These are phyloP conservation scores for Wickerhamomyces mucosus DNA, from an alignment of 805 yeast genomes.

Conservation along the genomic window DNA sequence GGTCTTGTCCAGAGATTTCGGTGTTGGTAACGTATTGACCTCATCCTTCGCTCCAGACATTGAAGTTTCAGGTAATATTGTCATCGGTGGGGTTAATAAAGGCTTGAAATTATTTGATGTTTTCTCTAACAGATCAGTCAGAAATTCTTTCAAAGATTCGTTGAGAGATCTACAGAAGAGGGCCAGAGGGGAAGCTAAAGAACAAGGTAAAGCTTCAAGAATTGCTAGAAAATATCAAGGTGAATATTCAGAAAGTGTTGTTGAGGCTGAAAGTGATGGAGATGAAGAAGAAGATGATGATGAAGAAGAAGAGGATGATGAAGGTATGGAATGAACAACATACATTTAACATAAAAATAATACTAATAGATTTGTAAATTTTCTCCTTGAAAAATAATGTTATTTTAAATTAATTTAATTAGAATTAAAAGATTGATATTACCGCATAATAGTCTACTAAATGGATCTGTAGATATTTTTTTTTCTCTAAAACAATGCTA, in stretches of 20 bases:
- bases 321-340: neutral
- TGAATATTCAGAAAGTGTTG: slow-evolving; percentile 41
- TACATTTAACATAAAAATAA: no score
- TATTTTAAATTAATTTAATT: no score
- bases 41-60: slow-evolving; percentile 78
- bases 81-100: slow-evolving; percentile 80
- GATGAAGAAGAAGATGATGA: slow-evolving; percentile 54
- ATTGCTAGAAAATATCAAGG: slow-evolving; percentile 62
- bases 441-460: no score
- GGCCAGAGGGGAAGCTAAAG: slow-evolving; percentile 50
- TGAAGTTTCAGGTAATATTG: slow-evolving; percentile 76
- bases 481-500: no score
- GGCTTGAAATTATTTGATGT: slow-evolving; percentile 90
- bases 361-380: no score
- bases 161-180: slow-evolving; percentile 40
- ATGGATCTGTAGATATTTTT: no score
- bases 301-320: slow-evolving; percentile 18
- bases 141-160: slow-evolving; percentile 55
- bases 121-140: slow-evolving; percentile 71
- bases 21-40: slow-evolving; percentile 84
- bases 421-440: no score
- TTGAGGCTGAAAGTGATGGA: slow-evolving; percentile 55
- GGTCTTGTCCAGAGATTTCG: slow-evolving; percentile 87
- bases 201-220: slow-evolving; percentile 56
- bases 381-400: no score